phyloP scores from a whole-genome alignment of 257 asterid genomes.

The Vinca minor region DNA sequence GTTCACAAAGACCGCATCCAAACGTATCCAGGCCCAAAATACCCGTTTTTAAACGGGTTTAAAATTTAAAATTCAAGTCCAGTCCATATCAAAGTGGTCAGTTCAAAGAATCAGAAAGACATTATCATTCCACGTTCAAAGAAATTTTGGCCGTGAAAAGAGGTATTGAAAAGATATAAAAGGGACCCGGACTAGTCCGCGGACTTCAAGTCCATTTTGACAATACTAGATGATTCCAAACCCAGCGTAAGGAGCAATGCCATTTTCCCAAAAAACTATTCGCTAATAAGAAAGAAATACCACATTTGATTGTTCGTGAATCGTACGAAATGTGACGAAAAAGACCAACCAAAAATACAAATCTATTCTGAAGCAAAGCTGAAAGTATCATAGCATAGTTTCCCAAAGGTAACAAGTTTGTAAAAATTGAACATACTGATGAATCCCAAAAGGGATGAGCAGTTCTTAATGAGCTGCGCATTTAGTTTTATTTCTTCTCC shows the following conservation, averaged over 20 bases:
- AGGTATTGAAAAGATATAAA: too few relatives aligned
- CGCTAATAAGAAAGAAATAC: not conserved
- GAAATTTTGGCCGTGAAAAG: too few relatives aligned
- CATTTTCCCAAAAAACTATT: not conserved
- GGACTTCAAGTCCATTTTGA: too few relatives aligned
- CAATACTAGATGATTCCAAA: too few relatives aligned
- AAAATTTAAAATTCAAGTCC: too few relatives aligned
- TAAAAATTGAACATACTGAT: not conserved
- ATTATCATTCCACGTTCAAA: too few relatives aligned
- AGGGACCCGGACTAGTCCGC: too few relatives aligned
- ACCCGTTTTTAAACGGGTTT: too few relatives aligned
- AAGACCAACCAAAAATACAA: not conserved
- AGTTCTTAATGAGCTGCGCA: not conserved
- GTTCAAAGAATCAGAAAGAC: too few relatives aligned
- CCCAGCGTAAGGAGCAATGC: not conserved
- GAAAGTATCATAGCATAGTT: not conserved
- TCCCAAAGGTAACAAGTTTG: not conserved
- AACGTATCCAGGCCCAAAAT: too few relatives aligned
- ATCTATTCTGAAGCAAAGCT: not conserved
- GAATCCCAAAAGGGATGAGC: not conserved
- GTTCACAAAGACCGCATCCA: too few relatives aligned
- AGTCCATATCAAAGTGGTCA: too few relatives aligned
- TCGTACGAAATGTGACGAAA: not conserved
- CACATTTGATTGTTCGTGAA: not conserved
- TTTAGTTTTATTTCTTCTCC: slow-evolving; percentile 47